A percentile compares a stretch with the other conserved stretches of the same genome.
Conservation (phyloP, 2,329 filamentous ascomycete species). For the Trichoderma polysporum region DNA sequence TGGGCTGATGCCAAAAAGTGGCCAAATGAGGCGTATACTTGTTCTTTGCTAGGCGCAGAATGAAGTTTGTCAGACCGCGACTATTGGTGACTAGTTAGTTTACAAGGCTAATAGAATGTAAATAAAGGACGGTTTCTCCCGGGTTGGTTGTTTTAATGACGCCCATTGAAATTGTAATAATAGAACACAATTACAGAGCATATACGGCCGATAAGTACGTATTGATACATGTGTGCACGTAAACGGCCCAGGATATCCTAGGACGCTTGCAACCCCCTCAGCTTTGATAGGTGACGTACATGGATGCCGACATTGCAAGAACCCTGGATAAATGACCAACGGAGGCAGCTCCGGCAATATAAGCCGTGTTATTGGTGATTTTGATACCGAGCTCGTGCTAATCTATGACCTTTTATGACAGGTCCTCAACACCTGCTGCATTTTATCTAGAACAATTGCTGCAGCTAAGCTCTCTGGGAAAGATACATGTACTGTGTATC, state of each 20-base stretch:
- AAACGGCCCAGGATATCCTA: not conserved
- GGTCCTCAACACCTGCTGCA: not conserved
- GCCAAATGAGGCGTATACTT: not conserved
- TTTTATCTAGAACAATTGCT: not conserved
- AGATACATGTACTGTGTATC: no score
- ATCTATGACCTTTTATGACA: not conserved
- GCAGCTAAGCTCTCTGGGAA: not conserved
- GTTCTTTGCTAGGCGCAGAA: not conserved
- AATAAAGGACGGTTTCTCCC: not conserved
- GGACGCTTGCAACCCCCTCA: not conserved
- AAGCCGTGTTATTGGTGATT: not conserved
- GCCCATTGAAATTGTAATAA: not conserved
- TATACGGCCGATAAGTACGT: not conserved
- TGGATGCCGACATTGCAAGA: not conserved
- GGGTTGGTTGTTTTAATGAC: not conserved
- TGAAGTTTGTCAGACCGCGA: not conserved
- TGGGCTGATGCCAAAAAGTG: not conserved
- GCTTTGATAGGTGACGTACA: slow-evolving; percentile 5
- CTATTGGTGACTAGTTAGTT: not conserved
- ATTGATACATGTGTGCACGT: not conserved
- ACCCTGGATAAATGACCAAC: not conserved
- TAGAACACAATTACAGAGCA: not conserved
- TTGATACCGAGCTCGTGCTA: not conserved
- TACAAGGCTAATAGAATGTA: not conserved
- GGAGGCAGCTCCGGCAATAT: not conserved